Percentiles rank a stretch among this genome's conserved stretches.
phyloP scores from a whole-genome alignment of 495 filamentous ascomycete genomes.

The Symbiotaphrina buchneri region DNA sequence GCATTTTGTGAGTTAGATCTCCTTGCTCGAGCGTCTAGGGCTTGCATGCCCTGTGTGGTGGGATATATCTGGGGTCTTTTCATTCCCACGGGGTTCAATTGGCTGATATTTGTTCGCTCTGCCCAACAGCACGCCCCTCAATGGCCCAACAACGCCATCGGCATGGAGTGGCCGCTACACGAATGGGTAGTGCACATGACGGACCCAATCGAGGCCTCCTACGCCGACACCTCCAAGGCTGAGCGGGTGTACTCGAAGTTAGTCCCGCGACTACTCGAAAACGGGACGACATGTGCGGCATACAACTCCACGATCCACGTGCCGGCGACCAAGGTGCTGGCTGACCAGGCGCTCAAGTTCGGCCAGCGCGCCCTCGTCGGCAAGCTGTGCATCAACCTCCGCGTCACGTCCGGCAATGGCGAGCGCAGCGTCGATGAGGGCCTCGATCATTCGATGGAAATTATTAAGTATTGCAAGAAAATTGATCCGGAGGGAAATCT shows the following conservation, averaged over 20 bases:
- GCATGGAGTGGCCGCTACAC: conserved; percentile 29
- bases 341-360: conserved; percentile 26
- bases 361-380: conserved; percentile 45
- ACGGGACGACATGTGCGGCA: conserved; percentile 40
- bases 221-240: conserved; percentile 27
- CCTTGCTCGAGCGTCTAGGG: too few relatives aligned
- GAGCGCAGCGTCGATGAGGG: conserved; percentile 25
- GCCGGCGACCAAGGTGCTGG: conserved; percentile 31
- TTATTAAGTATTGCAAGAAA: conserved; percentile 22
- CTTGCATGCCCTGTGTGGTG: too few relatives aligned
- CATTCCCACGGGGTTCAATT: too few relatives aligned
- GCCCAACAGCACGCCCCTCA: conserved; percentile 46
- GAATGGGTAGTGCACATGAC: conserved; percentile 37
- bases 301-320: conserved; percentile 40
- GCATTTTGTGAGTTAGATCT: too few relatives aligned
- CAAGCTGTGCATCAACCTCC: conserved; percentile 41
- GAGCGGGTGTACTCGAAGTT: conserved; percentile 24
- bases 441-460: conserved; percentile 23
- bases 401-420: conserved; percentile 32
- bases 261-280: conserved; percentile 30
- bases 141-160: conserved; percentile 34
- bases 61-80: too few relatives aligned
- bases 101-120: too few relatives aligned
- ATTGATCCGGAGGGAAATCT: conserved; percentile 21
- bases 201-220: conserved; percentile 36